A percentile compares a stretch with the other conserved stretches of the same genome.
Evolutionary conservation across 768 basidiomycete genomes (phyloP).

Genomic region (Cystofilobasidium capitatum): DNA sequence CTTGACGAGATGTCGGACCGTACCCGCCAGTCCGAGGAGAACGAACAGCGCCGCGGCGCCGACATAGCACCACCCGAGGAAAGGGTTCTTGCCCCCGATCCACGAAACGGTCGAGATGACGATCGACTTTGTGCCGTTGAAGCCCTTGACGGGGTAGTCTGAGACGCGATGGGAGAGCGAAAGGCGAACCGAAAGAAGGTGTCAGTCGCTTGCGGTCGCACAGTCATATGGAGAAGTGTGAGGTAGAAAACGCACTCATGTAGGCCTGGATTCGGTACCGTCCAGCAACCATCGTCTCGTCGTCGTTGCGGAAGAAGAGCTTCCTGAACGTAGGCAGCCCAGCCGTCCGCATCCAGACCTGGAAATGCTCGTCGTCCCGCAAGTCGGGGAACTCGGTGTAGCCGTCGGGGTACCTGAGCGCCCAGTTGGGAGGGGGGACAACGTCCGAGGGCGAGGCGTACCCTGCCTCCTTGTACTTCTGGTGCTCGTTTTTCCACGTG

Average conservation of each 20-base stretch:
- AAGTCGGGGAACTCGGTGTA: constrained; percentile 68
- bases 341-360: constrained; percentile 99
- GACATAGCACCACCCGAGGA: constrained; percentile 97
- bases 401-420: constrained; percentile 55
- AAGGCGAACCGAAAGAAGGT: neutral
- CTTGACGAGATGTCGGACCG: constrained; percentile 82
- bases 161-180: neutral
- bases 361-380: constrained; percentile 75
- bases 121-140: constrained; percentile 89
- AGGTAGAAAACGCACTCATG: constrained; percentile 44
- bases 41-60: constrained; percentile 80
- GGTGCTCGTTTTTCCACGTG: constrained; percentile 89
- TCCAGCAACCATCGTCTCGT: constrained; percentile 59
- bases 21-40: constrained; percentile 72
- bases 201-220: neutral
- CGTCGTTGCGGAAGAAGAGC: constrained; percentile 83
- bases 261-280: constrained; percentile 64
- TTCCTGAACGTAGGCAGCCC: constrained; percentile 95
- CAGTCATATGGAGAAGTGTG: neutral
- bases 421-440: constrained; percentile 92
- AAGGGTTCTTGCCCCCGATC: constrained; percentile 97
- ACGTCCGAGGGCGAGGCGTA: constrained; percentile 57
- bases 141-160: constrained; percentile 89
- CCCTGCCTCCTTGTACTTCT: constrained; percentile 66
- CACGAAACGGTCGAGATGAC: constrained; percentile 96